These are phyloP conservation scores for Cyclocybe cylindracea DNA, from an alignment of 768 basidiomycete genomes.

Conservation along the genomic window DNA sequence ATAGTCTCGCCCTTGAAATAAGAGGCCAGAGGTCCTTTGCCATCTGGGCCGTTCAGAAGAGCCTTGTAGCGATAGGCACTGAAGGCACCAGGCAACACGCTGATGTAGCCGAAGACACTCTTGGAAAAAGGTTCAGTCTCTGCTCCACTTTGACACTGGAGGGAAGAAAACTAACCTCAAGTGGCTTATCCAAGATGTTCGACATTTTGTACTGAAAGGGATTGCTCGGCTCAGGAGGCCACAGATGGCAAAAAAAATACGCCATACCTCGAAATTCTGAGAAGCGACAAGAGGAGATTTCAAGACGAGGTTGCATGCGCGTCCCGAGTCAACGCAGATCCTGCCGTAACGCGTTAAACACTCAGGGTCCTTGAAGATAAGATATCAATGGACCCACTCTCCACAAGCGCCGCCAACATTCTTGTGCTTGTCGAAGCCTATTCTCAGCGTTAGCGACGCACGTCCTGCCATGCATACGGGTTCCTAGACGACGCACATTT, in stretches of 20 bases:
- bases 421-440: slow-evolving; percentile 77
- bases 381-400: slow-evolving; percentile 53
- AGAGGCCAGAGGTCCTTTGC: slow-evolving; percentile 85
- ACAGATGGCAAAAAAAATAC: background rate
- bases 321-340: slow-evolving; percentile 82
- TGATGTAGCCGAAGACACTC: slow-evolving; percentile 87
- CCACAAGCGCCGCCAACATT: slow-evolving; percentile 95
- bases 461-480: background rate
- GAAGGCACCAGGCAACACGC: slow-evolving; percentile 90
- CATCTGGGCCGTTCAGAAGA: slow-evolving; percentile 82
- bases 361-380: slow-evolving; percentile 1
- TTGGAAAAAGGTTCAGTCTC: slow-evolving; percentile 14
- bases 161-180: slow-evolving; percentile 58
- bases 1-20: slow-evolving; percentile 95
- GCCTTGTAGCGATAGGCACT: slow-evolving; percentile 91
- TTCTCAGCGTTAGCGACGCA: background rate
- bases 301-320: slow-evolving; percentile 68
- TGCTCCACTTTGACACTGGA: background rate
- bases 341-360: slow-evolving; percentile 30
- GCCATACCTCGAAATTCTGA: slow-evolving; percentile 85
- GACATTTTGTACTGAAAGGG: slow-evolving; percentile 83
- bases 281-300: slow-evolving; percentile 84
- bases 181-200: slow-evolving; percentile 93
- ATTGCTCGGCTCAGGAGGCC: no score
- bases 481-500: slow-evolving; percentile 55